Evolutionary conservation across 371 early-diverging fungal species (phyloP).

Genomic region (Mucor mucedo): DNA sequence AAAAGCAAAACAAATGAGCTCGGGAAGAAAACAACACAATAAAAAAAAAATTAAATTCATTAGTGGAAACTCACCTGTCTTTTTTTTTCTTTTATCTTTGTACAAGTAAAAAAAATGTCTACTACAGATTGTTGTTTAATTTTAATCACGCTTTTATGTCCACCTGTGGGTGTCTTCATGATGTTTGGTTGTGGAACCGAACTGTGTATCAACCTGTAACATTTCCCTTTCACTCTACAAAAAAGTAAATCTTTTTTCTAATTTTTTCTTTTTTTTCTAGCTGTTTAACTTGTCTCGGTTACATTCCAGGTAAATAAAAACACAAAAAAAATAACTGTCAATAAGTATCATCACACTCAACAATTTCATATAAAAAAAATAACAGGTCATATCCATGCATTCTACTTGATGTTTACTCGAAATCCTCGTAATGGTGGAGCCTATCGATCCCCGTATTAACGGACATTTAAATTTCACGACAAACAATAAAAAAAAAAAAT

Average conservation of each 20-base stretch:
- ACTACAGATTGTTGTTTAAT: conserved; percentile 9
- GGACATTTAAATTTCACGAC: too few relatives aligned
- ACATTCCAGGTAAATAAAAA: conserved; percentile 22
- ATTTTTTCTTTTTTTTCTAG: conserved; percentile 11
- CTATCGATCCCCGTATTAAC: not conserved
- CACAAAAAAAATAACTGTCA: too few relatives aligned
- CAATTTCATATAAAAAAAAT: too few relatives aligned
- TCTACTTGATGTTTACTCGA: conserved; percentile 29
- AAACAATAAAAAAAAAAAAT: not conserved
- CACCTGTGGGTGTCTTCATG: conserved; percentile 34
- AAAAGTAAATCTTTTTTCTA: not conserved
- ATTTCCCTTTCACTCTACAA: not conserved
- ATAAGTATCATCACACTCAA: too few relatives aligned
- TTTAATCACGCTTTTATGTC: conserved; percentile 26
- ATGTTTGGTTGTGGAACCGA: conserved; percentile 35
- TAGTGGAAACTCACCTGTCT: not conserved
- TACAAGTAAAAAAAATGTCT: not conserved
- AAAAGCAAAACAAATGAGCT: not conserved
- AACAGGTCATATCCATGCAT: conserved; percentile 34
- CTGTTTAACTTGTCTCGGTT: conserved; percentile 27
- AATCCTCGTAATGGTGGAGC: not conserved
- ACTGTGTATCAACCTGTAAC: conserved; percentile 36
- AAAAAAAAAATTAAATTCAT: not conserved
- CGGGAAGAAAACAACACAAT: not conserved
- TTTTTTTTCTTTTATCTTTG: not conserved